Base-by-base conservation (phyloP, 1,284 basidiomycete genomes). In the Mrakiaceae sp. region DNA sequence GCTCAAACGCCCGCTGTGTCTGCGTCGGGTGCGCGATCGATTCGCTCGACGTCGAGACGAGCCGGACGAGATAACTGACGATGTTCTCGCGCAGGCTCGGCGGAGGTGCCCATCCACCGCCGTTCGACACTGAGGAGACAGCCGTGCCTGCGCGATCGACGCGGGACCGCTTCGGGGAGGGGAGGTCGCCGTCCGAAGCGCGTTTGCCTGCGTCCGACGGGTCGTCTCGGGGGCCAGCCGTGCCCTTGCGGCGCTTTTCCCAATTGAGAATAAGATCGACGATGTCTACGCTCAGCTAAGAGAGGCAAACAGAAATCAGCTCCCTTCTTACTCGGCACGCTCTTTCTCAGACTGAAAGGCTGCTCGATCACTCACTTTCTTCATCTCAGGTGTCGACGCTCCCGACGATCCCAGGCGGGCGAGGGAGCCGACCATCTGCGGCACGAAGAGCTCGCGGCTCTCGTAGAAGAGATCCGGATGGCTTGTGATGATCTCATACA, bases 401-500 rank as follows among this genome's bases (percentile, higher is more conserved):
- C 83, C 78, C 2, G 86, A 83, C 69, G 96, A 82, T 40, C 92
- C 93, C 16, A 98, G 82, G 76, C 93, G 95, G 63, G 83, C 83
- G 66, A 99, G 79, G 48, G 88, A 90, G 72, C 89, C 89, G 67
- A 94, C 89, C 77, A 99, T 93, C 73, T 96, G 90, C 0, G 93
- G 90, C n/a, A 98, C 84, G 75, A 98, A 98, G 47, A 97, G 80
- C 12, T 91, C 88, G 55, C 96, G 87, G 67, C 92, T 90, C 60
- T 90, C 86, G 78, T 90, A 98, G 79, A 98, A 99, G 5, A 97
- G 81, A 64, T 92, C 84, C 1, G 89, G 85, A 70, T 98, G 92
- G 67, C 92, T 88, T 67, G 93, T 87, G 64, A 99, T 87, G 64
- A 98, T 83, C 69, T 93, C 87, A 74, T 97, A 95, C 61, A 98